phyloP scores from a whole-genome alignment of 1,139 yeast genomes.

The Yamadazyma jaroonii region DNA sequence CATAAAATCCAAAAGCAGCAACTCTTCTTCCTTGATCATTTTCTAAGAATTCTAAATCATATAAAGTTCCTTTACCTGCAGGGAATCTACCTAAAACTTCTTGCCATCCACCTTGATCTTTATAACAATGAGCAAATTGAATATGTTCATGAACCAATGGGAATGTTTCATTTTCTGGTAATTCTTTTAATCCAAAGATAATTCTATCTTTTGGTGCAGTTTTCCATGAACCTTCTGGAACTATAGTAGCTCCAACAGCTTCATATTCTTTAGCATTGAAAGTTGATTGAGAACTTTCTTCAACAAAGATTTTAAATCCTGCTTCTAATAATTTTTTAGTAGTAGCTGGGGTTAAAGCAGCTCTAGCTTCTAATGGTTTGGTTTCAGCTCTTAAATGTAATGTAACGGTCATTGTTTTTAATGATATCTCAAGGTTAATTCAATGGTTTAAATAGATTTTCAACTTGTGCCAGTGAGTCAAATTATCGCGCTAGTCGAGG shows the following conservation, averaged over 20 bases:
- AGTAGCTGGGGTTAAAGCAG: slow-evolving; percentile 91
- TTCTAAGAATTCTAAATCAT: slow-evolving; percentile 91
- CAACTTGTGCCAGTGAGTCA: neutral
- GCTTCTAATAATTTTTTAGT: slow-evolving; percentile 81
- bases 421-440: neutral
- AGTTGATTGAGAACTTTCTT: slow-evolving; percentile 80
- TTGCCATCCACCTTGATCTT: slow-evolving; percentile 96
- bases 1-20: slow-evolving; percentile 98
- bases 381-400: slow-evolving; percentile 92
- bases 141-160: slow-evolving; percentile 95
- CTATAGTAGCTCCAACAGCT: slow-evolving; percentile 79
- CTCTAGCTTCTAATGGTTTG: slow-evolving; percentile 95
- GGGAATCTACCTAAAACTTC: slow-evolving; percentile 87
- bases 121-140: slow-evolving; percentile 98
- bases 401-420: slow-evolving; percentile 37
- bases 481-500: neutral
- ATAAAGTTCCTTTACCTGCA: slow-evolving; percentile 83
- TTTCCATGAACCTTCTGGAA: slow-evolving; percentile 92
- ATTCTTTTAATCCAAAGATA: slow-evolving; percentile 89
- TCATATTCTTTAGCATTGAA: slow-evolving; percentile 75
- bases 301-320: slow-evolving; percentile 86
- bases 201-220: slow-evolving; percentile 86
- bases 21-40: slow-evolving; percentile 96
- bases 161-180: slow-evolving; percentile 86
- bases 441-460: neutral